Base-by-base conservation (phyloP, 2,329 filamentous ascomycete species). In the Triangularia verruculosa region DNA sequence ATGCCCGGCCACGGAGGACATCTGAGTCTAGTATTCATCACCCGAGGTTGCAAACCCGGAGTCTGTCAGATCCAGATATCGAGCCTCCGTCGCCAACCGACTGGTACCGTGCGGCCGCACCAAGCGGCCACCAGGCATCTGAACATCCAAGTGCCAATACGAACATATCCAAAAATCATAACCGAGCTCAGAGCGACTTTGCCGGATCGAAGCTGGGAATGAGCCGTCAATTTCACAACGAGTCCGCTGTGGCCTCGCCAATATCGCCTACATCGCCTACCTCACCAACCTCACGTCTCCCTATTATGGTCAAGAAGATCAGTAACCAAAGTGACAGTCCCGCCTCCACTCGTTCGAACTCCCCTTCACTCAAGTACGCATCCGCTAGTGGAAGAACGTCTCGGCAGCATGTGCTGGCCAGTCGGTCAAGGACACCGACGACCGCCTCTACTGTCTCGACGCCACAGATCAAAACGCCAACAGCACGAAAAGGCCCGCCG, bases 21-120 rank as follows among this genome's bases (percentile, higher is more conserved):
- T 91, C 90, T 52, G 91, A 93, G 71, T 88, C 90, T n/a, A 87
- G 83, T 72, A 76, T 90, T 67, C 81, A 83, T 66, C 81, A 83
- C 66, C 78, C 75, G 66, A 71, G 74, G 59, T 66, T 73, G 55
- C 82, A 84, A 67, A 80, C 82, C 61, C 79, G 84, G 68, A 86
- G 81, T 69, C 77, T 82, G 63, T 87, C 86, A 53, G 80, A 87
- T 68, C 77, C 80, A 43, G 82, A 85, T 68, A 75, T 79, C 54
- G 82, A 89, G 66, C 85, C 87, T 13, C 76, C 84, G 13, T 91
- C 89, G 3, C 87, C 89, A 11, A 87, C 85, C 51, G 86, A 86
- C 63, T 90, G 87, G 86, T 89, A 89, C 74, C 80, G 80, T 60
- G 73, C 73, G 58, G 74, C 72, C 63, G 67, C 73, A 63, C 70